Conservation (phyloP, 176 grass and related monocot genomes). For the Saccharum officinarum region DNA sequence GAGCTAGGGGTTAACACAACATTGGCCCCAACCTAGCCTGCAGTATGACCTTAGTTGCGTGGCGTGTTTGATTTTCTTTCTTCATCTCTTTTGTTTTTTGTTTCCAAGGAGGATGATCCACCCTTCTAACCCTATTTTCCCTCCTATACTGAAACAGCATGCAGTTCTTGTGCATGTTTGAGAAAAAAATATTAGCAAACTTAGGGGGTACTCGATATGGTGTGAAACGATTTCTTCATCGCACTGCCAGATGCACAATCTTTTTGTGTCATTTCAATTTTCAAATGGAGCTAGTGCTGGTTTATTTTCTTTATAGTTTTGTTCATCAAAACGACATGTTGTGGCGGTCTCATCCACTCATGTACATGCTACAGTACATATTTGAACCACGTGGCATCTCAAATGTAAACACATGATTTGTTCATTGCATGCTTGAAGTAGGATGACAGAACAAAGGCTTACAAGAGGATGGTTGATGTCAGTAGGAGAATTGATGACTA, state of each 20-base stretch:
- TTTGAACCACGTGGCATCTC: not conserved
- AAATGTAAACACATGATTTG: slow-evolving; percentile 21
- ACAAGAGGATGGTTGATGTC: slow-evolving; percentile 77
- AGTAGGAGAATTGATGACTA: slow-evolving; percentile 76
- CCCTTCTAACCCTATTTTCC: not conserved
- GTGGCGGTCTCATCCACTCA: not conserved
- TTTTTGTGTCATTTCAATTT: slow-evolving; percentile 1
- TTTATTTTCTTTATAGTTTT: slow-evolving; percentile 22
- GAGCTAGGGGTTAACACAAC: not conserved
- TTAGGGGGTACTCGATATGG: not conserved
- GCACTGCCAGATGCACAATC: not conserved
- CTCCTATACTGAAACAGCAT: not conserved
- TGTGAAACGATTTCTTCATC: not conserved
- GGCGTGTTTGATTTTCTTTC: not conserved
- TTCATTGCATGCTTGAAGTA: slow-evolving; percentile 52
- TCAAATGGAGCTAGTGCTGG: slow-evolving; percentile 15
- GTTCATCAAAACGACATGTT: slow-evolving; percentile 6
- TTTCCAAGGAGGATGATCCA: not conserved
- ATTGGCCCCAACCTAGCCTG: not conserved
- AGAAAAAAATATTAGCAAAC: not conserved
- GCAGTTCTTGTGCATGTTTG: not conserved
- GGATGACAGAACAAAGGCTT: slow-evolving; percentile 86
- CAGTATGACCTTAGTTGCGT: not conserved
- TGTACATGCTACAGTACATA: not conserved
- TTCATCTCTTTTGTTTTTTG: not conserved